Evolutionary conservation across 345 rosid species (phyloP).

Genomic region (Sonneratia alba): DNA sequence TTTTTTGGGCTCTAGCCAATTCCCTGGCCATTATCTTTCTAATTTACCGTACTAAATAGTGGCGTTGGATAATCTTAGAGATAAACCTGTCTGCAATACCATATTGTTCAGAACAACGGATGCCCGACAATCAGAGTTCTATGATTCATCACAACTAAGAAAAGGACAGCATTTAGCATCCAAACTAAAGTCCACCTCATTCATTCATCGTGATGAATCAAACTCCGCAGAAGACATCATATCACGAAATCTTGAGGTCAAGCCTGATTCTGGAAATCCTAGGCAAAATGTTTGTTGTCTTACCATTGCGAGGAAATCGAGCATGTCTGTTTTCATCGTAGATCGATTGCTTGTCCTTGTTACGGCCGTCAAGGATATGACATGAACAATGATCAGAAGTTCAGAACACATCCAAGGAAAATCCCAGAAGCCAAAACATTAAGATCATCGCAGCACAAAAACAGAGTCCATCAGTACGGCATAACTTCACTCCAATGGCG

Average conservation of each 20-base stretch:
- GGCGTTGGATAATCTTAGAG: not conserved
- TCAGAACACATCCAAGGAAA: not conserved
- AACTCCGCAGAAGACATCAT: not conserved
- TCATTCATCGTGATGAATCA: too few relatives aligned
- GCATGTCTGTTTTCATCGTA: not conserved
- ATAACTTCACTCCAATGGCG: not conserved
- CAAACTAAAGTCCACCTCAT: too few relatives aligned
- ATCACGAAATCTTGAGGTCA: not conserved
- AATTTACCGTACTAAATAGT: too few relatives aligned
- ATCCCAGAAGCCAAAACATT: not conserved
- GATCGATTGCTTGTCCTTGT: not conserved
- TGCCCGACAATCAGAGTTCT: not conserved
- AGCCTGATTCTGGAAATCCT: not conserved
- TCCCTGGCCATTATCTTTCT: too few relatives aligned
- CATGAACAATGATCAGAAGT: not conserved
- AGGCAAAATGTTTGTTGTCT: not conserved
- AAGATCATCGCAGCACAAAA: not conserved
- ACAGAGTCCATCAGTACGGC: not conserved
- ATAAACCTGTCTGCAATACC: not conserved
- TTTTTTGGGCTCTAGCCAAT: too few relatives aligned
- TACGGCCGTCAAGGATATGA: not conserved
- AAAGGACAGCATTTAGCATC: too few relatives aligned
- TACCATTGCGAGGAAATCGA: too few relatives aligned
- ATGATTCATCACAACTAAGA: not conserved
- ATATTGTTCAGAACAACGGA: not conserved